These are phyloP conservation scores for Takashimella tepidaria DNA, from an alignment of 1,284 basidiomycete genomes.

Conservation along the genomic window DNA sequence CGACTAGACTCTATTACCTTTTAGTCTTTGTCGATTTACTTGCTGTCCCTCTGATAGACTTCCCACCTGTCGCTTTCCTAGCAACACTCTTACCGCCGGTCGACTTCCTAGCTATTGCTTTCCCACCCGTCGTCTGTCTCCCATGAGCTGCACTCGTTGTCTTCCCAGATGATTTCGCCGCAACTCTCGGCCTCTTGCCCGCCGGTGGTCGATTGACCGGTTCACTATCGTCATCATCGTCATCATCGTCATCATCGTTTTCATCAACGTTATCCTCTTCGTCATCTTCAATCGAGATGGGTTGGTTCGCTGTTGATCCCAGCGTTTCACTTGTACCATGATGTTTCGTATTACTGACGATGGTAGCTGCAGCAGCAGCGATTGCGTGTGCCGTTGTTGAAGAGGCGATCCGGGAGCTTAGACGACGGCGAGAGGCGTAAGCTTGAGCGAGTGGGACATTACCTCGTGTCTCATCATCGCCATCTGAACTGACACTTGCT, in stretches of 20 bases:
- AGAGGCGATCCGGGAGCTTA: constrained; percentile 5
- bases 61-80: constrained; percentile 11
- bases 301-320: constrained; percentile 8
- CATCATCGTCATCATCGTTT: constrained; percentile 14
- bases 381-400: constrained; percentile 49
- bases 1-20: neutral
- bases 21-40: neutral
- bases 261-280: constrained; percentile 16
- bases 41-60: constrained; percentile 9
- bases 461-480: neutral
- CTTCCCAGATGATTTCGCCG: constrained; percentile 10
- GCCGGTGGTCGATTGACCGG: constrained; percentile 18
- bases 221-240: constrained; percentile 13
- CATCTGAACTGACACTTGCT: neutral
- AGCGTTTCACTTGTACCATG: constrained; percentile 23
- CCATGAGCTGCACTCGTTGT: constrained; percentile 10
- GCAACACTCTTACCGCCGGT: constrained; percentile 14
- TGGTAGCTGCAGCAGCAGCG: constrained; percentile 39
- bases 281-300: constrained; percentile 35
- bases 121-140: constrained; percentile 23
- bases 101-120: constrained; percentile 15
- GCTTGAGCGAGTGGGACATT: neutral
- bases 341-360: constrained; percentile 8
- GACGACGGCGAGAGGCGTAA: constrained; percentile 1
- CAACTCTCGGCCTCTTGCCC: constrained; percentile 15